These are phyloP conservation scores for Trichoderma koningiopsis DNA, from an alignment of 2,329 filamentous ascomycete species.

Conservation along the genomic window DNA sequence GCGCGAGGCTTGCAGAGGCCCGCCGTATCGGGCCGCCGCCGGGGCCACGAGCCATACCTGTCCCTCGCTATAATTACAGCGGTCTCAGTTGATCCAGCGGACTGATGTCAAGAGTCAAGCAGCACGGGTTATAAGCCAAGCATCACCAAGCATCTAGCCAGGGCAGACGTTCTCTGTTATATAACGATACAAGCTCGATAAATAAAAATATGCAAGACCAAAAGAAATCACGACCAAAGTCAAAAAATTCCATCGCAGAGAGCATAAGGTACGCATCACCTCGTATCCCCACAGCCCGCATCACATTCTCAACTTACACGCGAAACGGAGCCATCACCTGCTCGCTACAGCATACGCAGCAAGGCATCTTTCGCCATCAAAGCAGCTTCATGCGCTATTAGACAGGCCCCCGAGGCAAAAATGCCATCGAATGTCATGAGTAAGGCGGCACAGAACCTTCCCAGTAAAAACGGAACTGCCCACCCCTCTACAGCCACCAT, in stretches of 20 bases:
- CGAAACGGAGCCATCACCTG: constrained; percentile 14
- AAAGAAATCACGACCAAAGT: constrained; percentile 2
- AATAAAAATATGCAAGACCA: not conserved
- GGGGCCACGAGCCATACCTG: constrained; percentile 30
- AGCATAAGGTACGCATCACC: constrained; percentile 2
- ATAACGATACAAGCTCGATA: not conserved
- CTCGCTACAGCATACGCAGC: not conserved
- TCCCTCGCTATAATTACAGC: constrained; percentile 8
- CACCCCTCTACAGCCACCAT: not conserved
- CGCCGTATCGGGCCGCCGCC: constrained; percentile 17
- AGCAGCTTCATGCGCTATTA: not conserved
- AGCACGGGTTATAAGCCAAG: not conserved
- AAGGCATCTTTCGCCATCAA: not conserved
- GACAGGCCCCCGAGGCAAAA: not conserved
- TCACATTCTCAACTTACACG: constrained; percentile 11
- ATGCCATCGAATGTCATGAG: not conserved
- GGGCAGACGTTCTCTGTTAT: not conserved
- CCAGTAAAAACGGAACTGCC: not conserved
- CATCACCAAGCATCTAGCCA: not conserved
- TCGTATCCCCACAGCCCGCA: constrained; percentile 2
- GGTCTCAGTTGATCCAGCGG: not conserved
- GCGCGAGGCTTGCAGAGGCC: constrained; percentile 18
- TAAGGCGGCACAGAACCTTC: not conserved
- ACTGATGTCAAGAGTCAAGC: not conserved
- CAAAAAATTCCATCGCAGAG: constrained; percentile 12